Evolutionary conservation across 768 basidiomycete genomes (phyloP).

Genomic region (Hygrophoropsis aurantiaca): DNA sequence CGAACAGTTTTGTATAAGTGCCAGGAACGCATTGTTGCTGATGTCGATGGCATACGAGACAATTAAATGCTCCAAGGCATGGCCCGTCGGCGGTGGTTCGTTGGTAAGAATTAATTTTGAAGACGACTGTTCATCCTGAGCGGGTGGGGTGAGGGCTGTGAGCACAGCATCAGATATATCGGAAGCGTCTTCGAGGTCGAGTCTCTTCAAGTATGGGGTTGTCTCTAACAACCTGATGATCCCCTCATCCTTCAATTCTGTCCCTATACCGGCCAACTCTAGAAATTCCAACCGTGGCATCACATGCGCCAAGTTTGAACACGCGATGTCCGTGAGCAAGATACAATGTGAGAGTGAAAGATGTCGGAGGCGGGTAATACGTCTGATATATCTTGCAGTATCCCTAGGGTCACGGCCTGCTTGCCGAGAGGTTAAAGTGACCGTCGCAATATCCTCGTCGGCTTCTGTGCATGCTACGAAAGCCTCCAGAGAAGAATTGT

Average conservation of each 20-base stretch:
- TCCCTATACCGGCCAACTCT: constrained; percentile 76
- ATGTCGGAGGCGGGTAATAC: constrained; percentile 71
- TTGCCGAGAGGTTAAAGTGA: constrained; percentile 60
- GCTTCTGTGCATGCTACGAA: constrained; percentile 57
- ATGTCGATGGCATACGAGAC: constrained; percentile 68
- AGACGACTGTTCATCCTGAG: constrained; percentile 4
- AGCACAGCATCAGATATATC: constrained; percentile 76
- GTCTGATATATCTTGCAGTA: constrained; percentile 47
- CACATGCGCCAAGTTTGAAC: constrained; percentile 67
- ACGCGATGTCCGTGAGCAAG: constrained; percentile 72
- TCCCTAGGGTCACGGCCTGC: constrained; percentile 62
- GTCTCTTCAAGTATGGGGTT: constrained; percentile 65
- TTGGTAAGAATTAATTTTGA: constrained; percentile 13
- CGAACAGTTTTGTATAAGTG: constrained; percentile 63
- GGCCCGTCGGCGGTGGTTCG: constrained; percentile 49
- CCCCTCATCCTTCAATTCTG: constrained; percentile 70
- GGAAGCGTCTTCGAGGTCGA: constrained; percentile 85
- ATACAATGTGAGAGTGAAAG: constrained; percentile 70
- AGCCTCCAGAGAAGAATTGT: constrained; percentile 74
- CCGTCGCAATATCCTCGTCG: constrained; percentile 32
- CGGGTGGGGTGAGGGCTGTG: constrained; percentile 54
- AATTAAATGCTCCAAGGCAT: constrained; percentile 68
- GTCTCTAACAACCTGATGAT: constrained; percentile 67
- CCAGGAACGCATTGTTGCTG: constrained; percentile 60
- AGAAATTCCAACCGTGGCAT: constrained; percentile 75